Evolutionary conservation across 805 yeast genomes (phyloP).

Genomic region (Wickerhamiella siamensis): DNA sequence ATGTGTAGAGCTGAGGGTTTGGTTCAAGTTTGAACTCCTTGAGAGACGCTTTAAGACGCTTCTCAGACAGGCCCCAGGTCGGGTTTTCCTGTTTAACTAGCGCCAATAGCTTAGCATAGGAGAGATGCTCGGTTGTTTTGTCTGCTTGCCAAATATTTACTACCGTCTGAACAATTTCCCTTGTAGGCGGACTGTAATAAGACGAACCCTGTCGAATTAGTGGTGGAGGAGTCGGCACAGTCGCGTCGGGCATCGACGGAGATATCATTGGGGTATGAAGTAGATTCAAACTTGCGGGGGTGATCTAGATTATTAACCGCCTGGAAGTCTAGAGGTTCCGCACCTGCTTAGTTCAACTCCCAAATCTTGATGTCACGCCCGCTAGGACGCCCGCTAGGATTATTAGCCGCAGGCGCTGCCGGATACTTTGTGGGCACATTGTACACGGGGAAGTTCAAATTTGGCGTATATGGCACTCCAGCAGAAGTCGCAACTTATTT

Average conservation of each 20-base stretch:
- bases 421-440: slow-evolving; percentile 1
- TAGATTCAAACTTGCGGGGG: no score
- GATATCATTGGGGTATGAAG: no score
- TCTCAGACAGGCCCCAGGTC: slow-evolving; percentile 49
- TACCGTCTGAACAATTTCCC: slow-evolving; percentile 47
- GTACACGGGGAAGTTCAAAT: not conserved
- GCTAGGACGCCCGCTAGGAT: not conserved
- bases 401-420: not conserved
- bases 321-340: no score
- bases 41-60: slow-evolving; percentile 39
- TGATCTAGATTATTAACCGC: no score
- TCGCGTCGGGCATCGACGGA: no score
- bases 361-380: not conserved
- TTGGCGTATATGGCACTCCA: not conserved
- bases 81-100: slow-evolving; percentile 38
- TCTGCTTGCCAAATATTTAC: slow-evolving; percentile 54
- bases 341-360: no score
- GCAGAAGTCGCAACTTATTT: slow-evolving; percentile 30
- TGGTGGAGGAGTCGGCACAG: not conserved
- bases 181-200: slow-evolving; percentile 35
- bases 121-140: slow-evolving; percentile 44
- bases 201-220: not conserved
- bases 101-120: slow-evolving; percentile 38
- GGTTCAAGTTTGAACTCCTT: slow-evolving; percentile 41
- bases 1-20: slow-evolving; percentile 32